Evolutionary conservation across 1,139 yeast genomes (phyloP), one percentile per base, ranked within the genome.

Genomic region (Kodamaea arcana): DNA sequence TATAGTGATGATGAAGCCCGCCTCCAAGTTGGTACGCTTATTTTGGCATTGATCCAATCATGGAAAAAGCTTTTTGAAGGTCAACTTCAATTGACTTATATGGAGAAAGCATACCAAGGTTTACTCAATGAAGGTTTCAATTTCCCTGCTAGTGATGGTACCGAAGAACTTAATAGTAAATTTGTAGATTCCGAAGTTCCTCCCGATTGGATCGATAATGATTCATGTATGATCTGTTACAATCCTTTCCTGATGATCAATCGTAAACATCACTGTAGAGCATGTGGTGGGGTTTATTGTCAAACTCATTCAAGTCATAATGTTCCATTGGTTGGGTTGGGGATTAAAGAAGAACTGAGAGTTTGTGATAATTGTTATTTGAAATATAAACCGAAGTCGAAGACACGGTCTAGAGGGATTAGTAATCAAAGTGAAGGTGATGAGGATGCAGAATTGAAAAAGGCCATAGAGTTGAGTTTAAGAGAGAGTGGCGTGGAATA

Each of bases 181-280:
- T 78, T 88, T 58, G 78, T 90, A 36, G 97, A 92, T 53, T 77
- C 96, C 2, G 84, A 81, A 42, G 90, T 92, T 4, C 97, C 99
- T 3, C 98, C 98, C 0, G 97, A 90, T 50, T 92, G 99, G 99
- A 81, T 85, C 16, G 98, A 94, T 52, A 82, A 88, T 13, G 95
- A 88, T 50, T 87, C 86, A 10, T 92, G 99, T 57, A 90, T 94
- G 97, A 80, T 86, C 40, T 87, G 97, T 50, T 88, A 94, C 36
- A 78, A 72, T 24, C 66, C 82, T 11, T 92, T 92, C 51, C 71
- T 94, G 2, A 75, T 90, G 58, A 67, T 90, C 45, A 88, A 86
- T 55, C 72, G 99, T 50, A 88, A 92, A 54, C 99, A 92, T 57
- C 98, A 92, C 60, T 92, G 98, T 56, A 73, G 98, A 37, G 84